A percentile compares a stretch with the other conserved stretches of the same genome.
These are phyloP conservation scores for Nepenthes gracilis DNA, from an alignment of 148 eudicot species.

Conservation along the genomic window DNA sequence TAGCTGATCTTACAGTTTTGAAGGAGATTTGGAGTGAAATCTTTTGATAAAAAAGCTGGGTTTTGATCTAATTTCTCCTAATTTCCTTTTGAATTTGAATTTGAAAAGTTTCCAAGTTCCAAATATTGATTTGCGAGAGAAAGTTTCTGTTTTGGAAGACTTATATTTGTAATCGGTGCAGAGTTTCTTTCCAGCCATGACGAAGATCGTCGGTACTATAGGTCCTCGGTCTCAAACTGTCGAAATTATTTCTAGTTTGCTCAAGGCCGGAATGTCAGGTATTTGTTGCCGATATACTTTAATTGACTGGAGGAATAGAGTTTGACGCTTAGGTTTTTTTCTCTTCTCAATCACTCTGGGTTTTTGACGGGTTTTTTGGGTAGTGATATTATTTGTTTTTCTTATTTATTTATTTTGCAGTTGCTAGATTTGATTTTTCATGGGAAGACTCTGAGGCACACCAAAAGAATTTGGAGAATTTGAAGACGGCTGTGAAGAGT, in stretches of 20 bases:
- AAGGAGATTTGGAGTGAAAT: too few species aligned
- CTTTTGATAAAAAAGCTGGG: too few species aligned
- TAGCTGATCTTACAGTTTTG: neutral
- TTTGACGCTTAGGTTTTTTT: neutral
- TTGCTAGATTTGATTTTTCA: conserved; percentile 95
- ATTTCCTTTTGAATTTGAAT: neutral
- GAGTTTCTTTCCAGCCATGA: conserved; percentile 83
- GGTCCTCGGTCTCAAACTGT: conserved; percentile 83
- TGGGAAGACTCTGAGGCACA: conserved; percentile 71
- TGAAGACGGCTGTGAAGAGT: conserved; percentile 72
- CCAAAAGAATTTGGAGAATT: conserved; percentile 73
- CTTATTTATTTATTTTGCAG: conserved; percentile 14
- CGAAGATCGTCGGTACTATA: conserved; percentile 93
- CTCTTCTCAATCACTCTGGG: neutral
- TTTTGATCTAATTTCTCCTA: too few species aligned
- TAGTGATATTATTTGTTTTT: too few species aligned
- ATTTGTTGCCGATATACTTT: neutral
- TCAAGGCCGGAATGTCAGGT: conserved; percentile 93
- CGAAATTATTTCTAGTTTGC: conserved; percentile 66
- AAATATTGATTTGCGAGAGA: neutral
- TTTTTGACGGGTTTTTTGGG: neutral
- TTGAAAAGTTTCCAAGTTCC: neutral
- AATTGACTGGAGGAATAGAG: neutral
- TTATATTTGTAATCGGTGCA: conserved; percentile 15
- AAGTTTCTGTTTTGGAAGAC: neutral